Base-by-base conservation (phyloP, 2,329 filamentous ascomycete genomes). In the Exophiala dermatitidis region DNA sequence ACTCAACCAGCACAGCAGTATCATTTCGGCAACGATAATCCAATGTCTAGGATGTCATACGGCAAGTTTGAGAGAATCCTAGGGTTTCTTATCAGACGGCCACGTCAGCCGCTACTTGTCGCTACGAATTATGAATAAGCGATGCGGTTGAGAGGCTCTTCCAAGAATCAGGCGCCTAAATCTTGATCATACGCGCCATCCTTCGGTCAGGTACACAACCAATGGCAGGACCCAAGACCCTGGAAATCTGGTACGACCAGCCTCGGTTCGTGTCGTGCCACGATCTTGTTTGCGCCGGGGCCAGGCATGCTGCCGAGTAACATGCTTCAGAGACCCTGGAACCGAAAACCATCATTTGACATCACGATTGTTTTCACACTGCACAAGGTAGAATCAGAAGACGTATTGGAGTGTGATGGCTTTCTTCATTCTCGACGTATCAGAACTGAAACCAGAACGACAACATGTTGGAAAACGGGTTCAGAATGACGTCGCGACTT, bases 201-300 rank as follows among this genome's bases (percentile, higher is more conserved):
- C 28, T 32, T 32, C 4, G 40, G 40, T 53, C 50, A 57, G 54
- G 54, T 46, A 53, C 54, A 32, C 47, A 41, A 28, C 54, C 50
- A 53, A 57, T 57, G 19, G 34, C 29, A 40, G 33, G 8, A 34
- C 19, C 5, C 5, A 8, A 28, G 38, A 34, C 36, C 53, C 41
- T 44, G 50, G 26, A 36, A 38, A 50, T 36, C 46, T 49, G 49
- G 19, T 43, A 28, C 41, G 19, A 42, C 54, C 29, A 46, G 32
- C 50, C 38, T 50, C 46, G 54, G 54, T 50, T 51, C 50, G 54
- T 53, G 54, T 32, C 42, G 42, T 45, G 28, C 54, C 50, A 53
- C 51, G 44, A 50, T 53, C 38, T 29, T 51, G 10, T 48, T 8
- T 9, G 33, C 33, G 5, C 10, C 33, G 19, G 19, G 19, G 19